Conservation (phyloP, 1,139 yeast species). For the Meyerozyma carpophila region DNA sequence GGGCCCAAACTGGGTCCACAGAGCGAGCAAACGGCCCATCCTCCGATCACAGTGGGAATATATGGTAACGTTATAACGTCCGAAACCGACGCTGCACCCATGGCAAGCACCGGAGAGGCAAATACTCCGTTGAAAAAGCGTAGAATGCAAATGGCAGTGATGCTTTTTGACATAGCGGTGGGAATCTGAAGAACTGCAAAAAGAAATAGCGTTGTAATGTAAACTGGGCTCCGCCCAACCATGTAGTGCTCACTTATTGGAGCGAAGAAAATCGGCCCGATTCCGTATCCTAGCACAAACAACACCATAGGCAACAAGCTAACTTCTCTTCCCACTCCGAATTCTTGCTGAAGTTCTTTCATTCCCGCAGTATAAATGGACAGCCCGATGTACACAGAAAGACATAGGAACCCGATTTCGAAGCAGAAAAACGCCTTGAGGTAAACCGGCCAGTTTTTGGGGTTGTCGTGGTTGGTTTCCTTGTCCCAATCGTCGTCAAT, state of each 20-base stretch:
- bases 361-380: constrained; percentile 8
- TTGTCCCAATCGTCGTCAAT: not conserved
- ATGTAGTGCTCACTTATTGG: constrained; percentile 9
- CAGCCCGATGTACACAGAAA: constrained; percentile 5
- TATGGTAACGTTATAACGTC: constrained; percentile 24
- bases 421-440: constrained; percentile 2
- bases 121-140: constrained; percentile 31
- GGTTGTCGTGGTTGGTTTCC: constrained; percentile 2
- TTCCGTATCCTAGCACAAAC: constrained; percentile 7
- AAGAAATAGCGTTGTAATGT: constrained; percentile 22
- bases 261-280: constrained; percentile 6
- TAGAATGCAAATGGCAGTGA: constrained; percentile 27
- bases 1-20: constrained; percentile 37
- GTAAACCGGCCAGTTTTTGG: constrained; percentile 5
- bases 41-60: constrained; percentile 27
- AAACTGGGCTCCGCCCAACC: constrained; percentile 49
- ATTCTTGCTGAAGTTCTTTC: constrained; percentile 3
- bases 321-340: constrained; percentile 1
- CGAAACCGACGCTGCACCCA: constrained; percentile 33
- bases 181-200: constrained; percentile 30
- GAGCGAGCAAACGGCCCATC: constrained; percentile 32
- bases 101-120: constrained; percentile 31
- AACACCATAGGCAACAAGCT: constrained; percentile 5
- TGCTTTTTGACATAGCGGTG: constrained; percentile 24
- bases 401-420: constrained; percentile 2